Base-by-base conservation (phyloP, 345 rosid genomes). In the Eucalyptus pauciflora region DNA sequence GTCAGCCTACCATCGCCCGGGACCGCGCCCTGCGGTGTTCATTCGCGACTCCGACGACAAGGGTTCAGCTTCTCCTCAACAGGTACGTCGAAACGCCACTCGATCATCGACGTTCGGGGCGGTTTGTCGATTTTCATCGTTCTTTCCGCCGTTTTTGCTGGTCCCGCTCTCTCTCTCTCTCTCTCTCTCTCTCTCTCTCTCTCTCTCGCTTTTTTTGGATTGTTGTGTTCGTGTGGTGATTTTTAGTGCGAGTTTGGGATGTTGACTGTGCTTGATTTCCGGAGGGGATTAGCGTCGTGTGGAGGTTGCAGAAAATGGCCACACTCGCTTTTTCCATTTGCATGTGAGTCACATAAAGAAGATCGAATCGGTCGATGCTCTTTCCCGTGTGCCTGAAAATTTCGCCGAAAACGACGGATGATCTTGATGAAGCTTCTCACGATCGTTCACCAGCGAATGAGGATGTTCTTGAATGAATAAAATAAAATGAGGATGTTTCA, bases 1-100 rank as follows among this genome's bases (percentile, higher is more conserved):
- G 11, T 87, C 76, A 17, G 87, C 93, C 27, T 95, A 94, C 88
- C 92, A 90, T 54, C 94, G 97, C 83, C 96, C 95, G 17, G 92
- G 46, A 14, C 17, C 92, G 50, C 92, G 97, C 43, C 83, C 90
- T 56, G 64, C 69, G 67, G 13, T 94, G 56, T 90, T 46, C 88
- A 79, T 93, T 4, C 89, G 25, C 62, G 88, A 62, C 5, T 43
- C 89, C 13, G 43, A 62, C 29, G 87, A 89, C 31, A 27, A 83
- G 49, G 92, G 91, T 9, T n/a, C 76, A 17, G 76, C 76, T 88
- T 92, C 91, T 85, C 96, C 97, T 11, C 94, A 96, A 86, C 97
- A 95, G 95, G 98, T 95, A 89, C 46, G 14, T 64, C 41, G 76
- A 2, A 16, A 64, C 76, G 41, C 17, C 37, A 3, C 76, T 64